phyloP scores from a whole-genome alignment of 352 stramenopile genomes.

The Phytopythium oedochilum region DNA sequence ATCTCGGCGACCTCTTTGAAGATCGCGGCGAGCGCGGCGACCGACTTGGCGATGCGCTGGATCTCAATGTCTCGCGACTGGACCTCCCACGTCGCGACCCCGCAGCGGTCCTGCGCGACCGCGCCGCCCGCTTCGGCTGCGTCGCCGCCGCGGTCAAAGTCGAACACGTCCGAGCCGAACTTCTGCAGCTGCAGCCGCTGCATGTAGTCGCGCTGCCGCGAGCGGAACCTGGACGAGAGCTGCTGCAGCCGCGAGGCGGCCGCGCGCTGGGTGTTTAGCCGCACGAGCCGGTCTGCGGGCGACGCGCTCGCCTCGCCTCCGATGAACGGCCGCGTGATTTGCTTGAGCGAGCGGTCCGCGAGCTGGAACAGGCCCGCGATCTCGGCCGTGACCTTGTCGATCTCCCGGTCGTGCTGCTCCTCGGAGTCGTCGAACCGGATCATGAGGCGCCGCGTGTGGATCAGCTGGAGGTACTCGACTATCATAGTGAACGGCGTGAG shows the following conservation, averaged over 20 bases:
- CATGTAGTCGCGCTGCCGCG: conserved; percentile 65
- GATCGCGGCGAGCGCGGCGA: conserved; percentile 55
- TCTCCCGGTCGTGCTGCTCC: conserved; percentile 62
- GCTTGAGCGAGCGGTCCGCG: conserved; percentile 64
- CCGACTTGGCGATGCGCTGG: conserved; percentile 69
- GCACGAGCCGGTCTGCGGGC: conserved; percentile 47
- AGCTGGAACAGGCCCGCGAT: conserved; percentile 59
- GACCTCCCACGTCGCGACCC: conserved; percentile 31
- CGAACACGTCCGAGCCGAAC: conserved; percentile 64
- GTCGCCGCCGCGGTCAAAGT: conserved; percentile 24
- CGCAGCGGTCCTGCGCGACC: not conserved
- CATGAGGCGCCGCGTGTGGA: conserved; percentile 77
- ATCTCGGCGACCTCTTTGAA: conserved; percentile 82
- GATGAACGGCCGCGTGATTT: conserved; percentile 57
- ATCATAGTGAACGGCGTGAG: no score
- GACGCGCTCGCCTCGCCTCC: conserved; percentile 39
- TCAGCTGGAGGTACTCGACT: conserved; percentile 80
- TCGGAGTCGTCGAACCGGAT: conserved; percentile 77
- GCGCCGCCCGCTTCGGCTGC: conserved; percentile 14
- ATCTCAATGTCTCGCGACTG: conserved; percentile 66
- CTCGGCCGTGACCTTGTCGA: conserved; percentile 61
- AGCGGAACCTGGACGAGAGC: conserved; percentile 61
- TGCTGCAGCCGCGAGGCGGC: conserved; percentile 56
- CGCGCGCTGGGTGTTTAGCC: conserved; percentile 62
- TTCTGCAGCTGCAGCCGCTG: conserved; percentile 70